phyloP scores from a whole-genome alignment of 225 moss, liverwort and hornwort species.

The Thuidium tamariscinum region DNA sequence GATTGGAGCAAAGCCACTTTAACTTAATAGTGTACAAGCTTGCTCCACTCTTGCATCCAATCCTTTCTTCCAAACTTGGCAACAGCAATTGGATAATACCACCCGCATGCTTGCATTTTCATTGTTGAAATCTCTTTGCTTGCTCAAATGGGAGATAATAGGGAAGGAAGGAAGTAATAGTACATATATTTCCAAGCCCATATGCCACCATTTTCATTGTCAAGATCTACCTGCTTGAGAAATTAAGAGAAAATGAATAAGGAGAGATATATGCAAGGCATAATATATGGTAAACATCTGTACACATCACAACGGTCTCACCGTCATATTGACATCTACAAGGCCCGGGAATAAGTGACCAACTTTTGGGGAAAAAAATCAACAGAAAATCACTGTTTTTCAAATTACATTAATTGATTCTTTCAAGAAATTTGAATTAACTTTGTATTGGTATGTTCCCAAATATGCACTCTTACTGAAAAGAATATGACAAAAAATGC shows the following conservation, averaged over 20 bases:
- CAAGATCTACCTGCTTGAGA: background rate
- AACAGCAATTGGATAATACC: background rate
- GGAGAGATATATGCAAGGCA: background rate
- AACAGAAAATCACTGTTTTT: background rate
- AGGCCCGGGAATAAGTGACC: too few relatives aligned
- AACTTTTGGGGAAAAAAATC: background rate
- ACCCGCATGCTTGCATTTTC: background rate
- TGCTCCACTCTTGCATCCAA: conserved; percentile 27
- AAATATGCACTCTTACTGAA: too few relatives aligned
- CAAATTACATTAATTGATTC: accelerated
- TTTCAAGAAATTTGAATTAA: background rate
- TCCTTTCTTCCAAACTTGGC: background rate
- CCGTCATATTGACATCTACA: background rate
- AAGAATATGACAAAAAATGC: background rate
- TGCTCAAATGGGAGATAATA: background rate
- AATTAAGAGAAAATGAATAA: background rate
- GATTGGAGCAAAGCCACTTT: background rate
- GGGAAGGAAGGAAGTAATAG: background rate
- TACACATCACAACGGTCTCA: background rate
- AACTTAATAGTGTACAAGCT: background rate
- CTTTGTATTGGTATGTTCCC: too few relatives aligned
- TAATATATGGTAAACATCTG: too few relatives aligned
- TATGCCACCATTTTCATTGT: background rate
- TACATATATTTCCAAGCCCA: background rate
- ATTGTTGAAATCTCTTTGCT: background rate